Evolutionary conservation across 345 rosid genomes (phyloP).

Genomic region (Citrus sp.): DNA sequence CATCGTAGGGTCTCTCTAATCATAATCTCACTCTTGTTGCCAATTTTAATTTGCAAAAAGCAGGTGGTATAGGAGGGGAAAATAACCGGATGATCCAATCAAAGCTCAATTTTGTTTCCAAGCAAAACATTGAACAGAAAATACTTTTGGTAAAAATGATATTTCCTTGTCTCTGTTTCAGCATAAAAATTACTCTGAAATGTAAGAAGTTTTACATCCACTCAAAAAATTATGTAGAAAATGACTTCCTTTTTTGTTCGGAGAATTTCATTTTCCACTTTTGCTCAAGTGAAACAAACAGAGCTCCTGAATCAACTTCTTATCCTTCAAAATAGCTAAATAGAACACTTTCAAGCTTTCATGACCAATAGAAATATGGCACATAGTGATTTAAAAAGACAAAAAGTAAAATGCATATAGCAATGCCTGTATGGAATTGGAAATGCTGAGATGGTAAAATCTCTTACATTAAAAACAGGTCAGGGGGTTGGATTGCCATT

Average conservation of each 20-base stretch:
- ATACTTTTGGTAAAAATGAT: background rate
- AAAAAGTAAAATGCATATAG: background rate
- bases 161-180: background rate
- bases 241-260: background rate
- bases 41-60: background rate
- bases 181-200: background rate
- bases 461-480: too few species aligned
- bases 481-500: too few species aligned
- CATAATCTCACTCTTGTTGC: background rate
- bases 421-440: background rate
- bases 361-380: too few species aligned
- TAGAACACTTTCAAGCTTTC: too few species aligned
- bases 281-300: background rate
- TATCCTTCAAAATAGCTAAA: too few species aligned
- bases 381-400: too few species aligned
- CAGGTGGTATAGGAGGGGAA: background rate
- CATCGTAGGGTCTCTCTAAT: background rate
- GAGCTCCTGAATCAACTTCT: too few species aligned
- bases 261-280: background rate
- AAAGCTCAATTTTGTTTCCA: background rate
- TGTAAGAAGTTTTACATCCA: background rate
- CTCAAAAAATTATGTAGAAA: background rate
- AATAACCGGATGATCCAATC: background rate
- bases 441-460: too few species aligned
- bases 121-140: background rate